Conservation (phyloP, 805 yeast genomes). For the Wickerhamomyces strasburgensis region DNA sequence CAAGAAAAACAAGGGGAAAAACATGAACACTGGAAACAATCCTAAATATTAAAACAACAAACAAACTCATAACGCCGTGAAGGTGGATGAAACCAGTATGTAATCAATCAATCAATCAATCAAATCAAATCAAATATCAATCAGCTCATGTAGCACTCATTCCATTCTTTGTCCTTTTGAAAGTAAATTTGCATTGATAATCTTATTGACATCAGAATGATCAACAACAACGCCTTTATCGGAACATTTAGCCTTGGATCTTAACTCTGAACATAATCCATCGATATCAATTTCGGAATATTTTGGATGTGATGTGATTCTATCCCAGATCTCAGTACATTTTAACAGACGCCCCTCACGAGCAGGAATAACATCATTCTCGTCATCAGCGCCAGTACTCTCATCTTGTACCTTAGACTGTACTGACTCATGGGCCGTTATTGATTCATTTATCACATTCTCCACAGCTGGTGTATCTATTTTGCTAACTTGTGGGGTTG, state of each 20-base stretch:
- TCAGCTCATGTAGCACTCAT: neutral
- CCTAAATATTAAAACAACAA: too few relatives aligned
- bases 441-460: too few relatives aligned
- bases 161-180: neutral
- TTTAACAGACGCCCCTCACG: constrained; percentile 55
- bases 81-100: too few relatives aligned
- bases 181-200: constrained; percentile 24
- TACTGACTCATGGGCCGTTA: neutral
- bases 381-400: constrained; percentile 13
- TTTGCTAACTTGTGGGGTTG: too few relatives aligned
- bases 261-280: constrained; percentile 84
- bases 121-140: neutral
- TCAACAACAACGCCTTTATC: constrained; percentile 88
- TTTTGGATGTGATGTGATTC: constrained; percentile 89
- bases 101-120: too few relatives aligned
- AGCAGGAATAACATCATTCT: constrained; percentile 58
- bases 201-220: constrained; percentile 69
- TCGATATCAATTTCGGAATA: constrained; percentile 93
- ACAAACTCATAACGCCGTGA: too few relatives aligned
- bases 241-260: constrained; percentile 90
- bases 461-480: neutral
- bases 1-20: too few relatives aligned
- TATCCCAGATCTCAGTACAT: constrained; percentile 95
- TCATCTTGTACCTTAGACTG: neutral
- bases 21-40: too few relatives aligned